Base-by-base conservation (phyloP, 352 stramenopile genomes). In the Phytophthora syringae region DNA sequence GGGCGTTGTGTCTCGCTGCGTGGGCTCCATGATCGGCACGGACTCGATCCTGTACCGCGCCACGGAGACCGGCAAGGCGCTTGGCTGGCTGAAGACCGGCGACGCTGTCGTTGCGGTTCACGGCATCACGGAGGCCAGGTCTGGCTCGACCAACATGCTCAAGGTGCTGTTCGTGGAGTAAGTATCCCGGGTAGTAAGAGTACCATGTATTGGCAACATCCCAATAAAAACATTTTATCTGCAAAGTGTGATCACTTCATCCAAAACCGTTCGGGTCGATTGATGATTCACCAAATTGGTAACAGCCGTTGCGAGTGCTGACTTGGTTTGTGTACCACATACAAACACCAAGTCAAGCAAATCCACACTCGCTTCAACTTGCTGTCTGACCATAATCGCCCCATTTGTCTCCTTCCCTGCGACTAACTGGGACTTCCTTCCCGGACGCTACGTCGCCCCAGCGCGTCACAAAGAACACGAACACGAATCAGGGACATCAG, bases 121-220 rank as follows among this genome's bases (percentile, higher is more conserved):
- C 71, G 91, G 91, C 37, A 93, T 94, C 79, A 80, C 94, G 62
- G 91, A 97, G 67, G 90, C 89, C 15, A 84, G 80, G 47, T 79
- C 90, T 37, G 91, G 91, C 56, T 94, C 88, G 48, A 97, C 90
- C 61, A 97, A 97, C 80, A 97, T 95, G 86, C 82, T 97, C 60
- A 95, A 94, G 78, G 89, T 97, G 60, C 80, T 94, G 43, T 88
- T 89, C 71, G 84, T 93, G 55, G 84, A 92, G 54, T 94, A 89
- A 65, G 30, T 44, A 60, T n/a, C n/a, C n/a, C n/a, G n/a, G n/a
- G n/a, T n/a, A n/a, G n/a, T n/a, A n/a, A n/a, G n/a, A n/a, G n/a
- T n/a, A n/a, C n/a, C n/a, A n/a, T n/a, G n/a, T n/a, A n/a, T n/a
- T n/a, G 25, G n/a, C 39, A 49, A 13, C 12, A 4, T 12, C 21